Base-by-base conservation (phyloP, 352 stramenopile genomes). In the Phytophthora sansomeana region DNA sequence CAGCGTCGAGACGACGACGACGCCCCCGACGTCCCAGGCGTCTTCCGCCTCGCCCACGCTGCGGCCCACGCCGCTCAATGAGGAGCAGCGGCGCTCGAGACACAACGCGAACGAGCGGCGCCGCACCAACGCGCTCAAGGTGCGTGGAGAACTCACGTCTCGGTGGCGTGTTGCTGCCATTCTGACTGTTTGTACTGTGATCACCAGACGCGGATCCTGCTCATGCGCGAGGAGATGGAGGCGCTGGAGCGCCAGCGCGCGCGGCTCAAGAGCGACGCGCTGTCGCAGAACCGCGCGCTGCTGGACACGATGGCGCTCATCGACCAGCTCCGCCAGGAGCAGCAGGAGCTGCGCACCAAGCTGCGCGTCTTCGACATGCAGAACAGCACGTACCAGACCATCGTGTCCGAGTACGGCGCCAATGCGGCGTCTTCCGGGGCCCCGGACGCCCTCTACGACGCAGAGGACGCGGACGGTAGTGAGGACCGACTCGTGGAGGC, bases 91-190 rank as follows among this genome's bases (percentile, higher is more conserved):
- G 0, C 73, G 78, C 26, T 72, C 75, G 57, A 70, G 78, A 5
- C 83, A 87, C 65, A 92, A 92, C 43, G 73, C 74, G 21, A 90
- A 87, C 39, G 83, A 92, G 49, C 73, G 83, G 10, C 65, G 69
- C 29, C 83, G 83, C 57, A 87, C 76, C 16, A 83, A 85, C 35
- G 78, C 78, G 39, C 60, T 85, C 29, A 85, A 80, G 54, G 69
- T 77, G 36, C 47, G 51, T 65, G 44, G 33, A 24, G 1, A 24
- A 24, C 21, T 24, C 1, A 24, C 21, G 21, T 3, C 21, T 39
- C 33, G 10, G 11, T 43, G 39, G 14, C 33, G 32, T 41, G 35
- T 33, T 29, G 28, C 30, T 19, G 13, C 11, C 1, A 1, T 24
- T 24, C 21, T 24, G 21, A 24, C 33, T 11, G 8, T 39, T 16